A percentile compares a stretch with the other conserved stretches of the same genome.
These are phyloP conservation scores for Rhizophora mangle DNA, from an alignment of 345 rosid species.

Conservation along the genomic window DNA sequence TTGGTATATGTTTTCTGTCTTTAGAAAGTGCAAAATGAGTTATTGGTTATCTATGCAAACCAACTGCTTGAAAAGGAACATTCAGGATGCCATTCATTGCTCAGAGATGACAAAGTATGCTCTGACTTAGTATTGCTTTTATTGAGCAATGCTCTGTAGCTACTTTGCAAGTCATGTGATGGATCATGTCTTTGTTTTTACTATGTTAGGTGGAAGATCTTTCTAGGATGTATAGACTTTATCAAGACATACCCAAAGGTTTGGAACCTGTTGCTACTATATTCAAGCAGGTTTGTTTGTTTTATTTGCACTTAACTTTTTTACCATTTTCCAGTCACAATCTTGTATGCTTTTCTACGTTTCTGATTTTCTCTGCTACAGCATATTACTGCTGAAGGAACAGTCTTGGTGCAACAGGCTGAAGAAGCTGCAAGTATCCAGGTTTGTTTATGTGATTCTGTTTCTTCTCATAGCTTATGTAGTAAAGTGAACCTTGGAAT, in stretches of 20 bases:
- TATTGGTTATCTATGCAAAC: constrained; percentile 59
- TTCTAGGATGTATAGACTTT: constrained; percentile 94
- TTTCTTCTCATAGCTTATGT: neutral
- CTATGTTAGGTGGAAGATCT: constrained; percentile 73
- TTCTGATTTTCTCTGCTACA: constrained; percentile 28
- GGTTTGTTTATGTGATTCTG: constrained; percentile 31
- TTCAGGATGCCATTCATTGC: constrained; percentile 88
- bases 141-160: neutral
- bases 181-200: constrained; percentile 1
- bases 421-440: constrained; percentile 84
- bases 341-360: constrained; percentile 4
- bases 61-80: constrained; percentile 82
- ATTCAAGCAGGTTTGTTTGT: constrained; percentile 73
- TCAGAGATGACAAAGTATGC: constrained; percentile 81
- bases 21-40: constrained; percentile 90
- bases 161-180: neutral
- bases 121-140: neutral
- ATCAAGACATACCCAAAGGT: constrained; percentile 61
- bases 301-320: constrained; percentile 15
- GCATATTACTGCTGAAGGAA: constrained; percentile 91
- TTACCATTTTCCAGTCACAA: constrained; percentile 8
- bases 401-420: constrained; percentile 81
- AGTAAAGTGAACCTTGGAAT: neutral
- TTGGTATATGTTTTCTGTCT: constrained; percentile 9
- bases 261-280: constrained; percentile 79